Base-by-base conservation (phyloP, 2,329 filamentous ascomycete genomes). In the Fusarium tjaetaba region DNA sequence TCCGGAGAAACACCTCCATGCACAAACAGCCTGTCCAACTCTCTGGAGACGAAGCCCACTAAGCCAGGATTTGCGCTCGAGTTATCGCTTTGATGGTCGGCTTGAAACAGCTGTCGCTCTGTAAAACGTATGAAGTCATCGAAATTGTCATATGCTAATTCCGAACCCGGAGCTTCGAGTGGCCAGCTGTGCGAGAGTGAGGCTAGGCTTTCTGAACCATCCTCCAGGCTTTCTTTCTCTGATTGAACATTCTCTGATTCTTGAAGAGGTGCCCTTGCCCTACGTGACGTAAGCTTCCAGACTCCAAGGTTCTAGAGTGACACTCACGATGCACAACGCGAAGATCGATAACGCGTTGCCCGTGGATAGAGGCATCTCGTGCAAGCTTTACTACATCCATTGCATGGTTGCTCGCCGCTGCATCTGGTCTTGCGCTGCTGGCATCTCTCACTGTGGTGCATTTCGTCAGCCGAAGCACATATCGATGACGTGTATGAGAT, bases 231-330 rank as follows among this genome's bases (percentile, higher is more conserved):
- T 41, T 22, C 3, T 9, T 41, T 26, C 26, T 30, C 52, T 14
- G 20, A 9, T 26, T 55, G 36, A 18, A 24, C 26, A 55, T 16
- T 16, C 26, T 28, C 26, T 14, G 36, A 4, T 7, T 20, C 52
- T 30, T 30, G 52, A 13, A 11, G 26, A 14, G 11, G 20, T 2
- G 3, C 36, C 26, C 7, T 30, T 11, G 26, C 20, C 26, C 52
- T 41, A 16, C 16, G 7, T 10, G 20, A 41, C 4, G 20, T 55
- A n/a, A 55, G 36, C 26, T 11, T 14, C 20, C 15, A 14, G 22
- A 10, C 11, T 15, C 4, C 7, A 2, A 55, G 26, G 2, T 10
- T 13, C 2, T 2, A 7, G 3, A 14, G 26, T 4, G 7, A 28
- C 4, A 41, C 52, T 2, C 30, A 55, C 52, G 36, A 32, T 13